Evolutionary conservation across 805 yeast species (phyloP).

Genomic region (Debaryomyces tyrocola): DNA sequence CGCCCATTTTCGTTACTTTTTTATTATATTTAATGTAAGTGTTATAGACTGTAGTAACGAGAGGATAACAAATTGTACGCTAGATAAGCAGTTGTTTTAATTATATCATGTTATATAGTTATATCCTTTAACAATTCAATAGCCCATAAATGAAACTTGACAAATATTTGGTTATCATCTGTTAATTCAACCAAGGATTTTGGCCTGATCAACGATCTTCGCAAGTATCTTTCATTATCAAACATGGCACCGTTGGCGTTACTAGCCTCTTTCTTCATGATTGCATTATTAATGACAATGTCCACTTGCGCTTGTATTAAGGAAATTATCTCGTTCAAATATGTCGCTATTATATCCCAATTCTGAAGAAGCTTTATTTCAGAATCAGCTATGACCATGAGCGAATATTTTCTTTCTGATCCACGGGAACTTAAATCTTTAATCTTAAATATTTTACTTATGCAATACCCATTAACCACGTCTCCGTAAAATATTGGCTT

Average conservation of each 20-base stretch:
- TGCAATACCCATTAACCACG: constrained; percentile 56
- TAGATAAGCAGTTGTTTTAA: too few relatives aligned
- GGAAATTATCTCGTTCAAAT: constrained; percentile 22
- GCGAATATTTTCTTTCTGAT: constrained; percentile 65
- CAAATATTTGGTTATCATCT: constrained; percentile 52
- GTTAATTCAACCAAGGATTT: constrained; percentile 55
- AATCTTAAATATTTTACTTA: constrained; percentile 60
- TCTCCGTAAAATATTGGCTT: constrained; percentile 69
- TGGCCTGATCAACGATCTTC: constrained; percentile 58
- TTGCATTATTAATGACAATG: constrained; percentile 6
- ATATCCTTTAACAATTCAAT: constrained; percentile 46
- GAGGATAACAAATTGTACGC: too few relatives aligned
- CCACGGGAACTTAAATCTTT: constrained; percentile 70
- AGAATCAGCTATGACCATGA: constrained; percentile 56
- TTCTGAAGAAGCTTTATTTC: constrained; percentile 52
- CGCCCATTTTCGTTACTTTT: too few relatives aligned
- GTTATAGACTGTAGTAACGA: too few relatives aligned
- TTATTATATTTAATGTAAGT: too few relatives aligned
- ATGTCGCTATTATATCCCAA: constrained; percentile 52
- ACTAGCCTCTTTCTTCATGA: constrained; percentile 24
- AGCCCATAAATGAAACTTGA: constrained; percentile 66
- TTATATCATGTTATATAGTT: background rate
- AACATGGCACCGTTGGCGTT: constrained; percentile 7
- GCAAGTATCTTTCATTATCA: constrained; percentile 52
- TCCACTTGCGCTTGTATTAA: constrained; percentile 30